Evolutionary conservation across 306 rosid species (phyloP).

Genomic region (Lablab purpureus): DNA sequence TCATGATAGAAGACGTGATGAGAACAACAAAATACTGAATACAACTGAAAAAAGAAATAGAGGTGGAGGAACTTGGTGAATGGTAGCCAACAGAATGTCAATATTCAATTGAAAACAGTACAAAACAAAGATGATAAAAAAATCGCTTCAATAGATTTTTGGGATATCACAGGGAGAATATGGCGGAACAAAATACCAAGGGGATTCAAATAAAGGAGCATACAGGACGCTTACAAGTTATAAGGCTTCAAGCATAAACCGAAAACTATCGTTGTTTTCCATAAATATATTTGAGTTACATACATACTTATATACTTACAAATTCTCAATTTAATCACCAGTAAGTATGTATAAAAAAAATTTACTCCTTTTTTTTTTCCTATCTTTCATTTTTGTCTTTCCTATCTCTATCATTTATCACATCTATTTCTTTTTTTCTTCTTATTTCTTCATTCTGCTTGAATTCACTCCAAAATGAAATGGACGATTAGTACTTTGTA

Average conservation of each 20-base stretch:
- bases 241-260: constrained; percentile 7
- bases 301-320: not conserved
- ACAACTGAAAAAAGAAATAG: constrained; percentile 19
- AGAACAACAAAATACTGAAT: constrained; percentile 22
- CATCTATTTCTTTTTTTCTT: not conserved
- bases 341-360: constrained; percentile 9
- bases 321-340: constrained; percentile 13
- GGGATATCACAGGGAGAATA: constrained; percentile 12
- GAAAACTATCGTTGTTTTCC: constrained; percentile 3
- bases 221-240: not conserved
- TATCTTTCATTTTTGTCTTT: not conserved
- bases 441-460: not conserved
- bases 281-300: not conserved
- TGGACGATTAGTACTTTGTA: not conserved
- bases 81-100: constrained; percentile 32
- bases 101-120: constrained; percentile 18
- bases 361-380: not conserved
- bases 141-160: constrained; percentile 28
- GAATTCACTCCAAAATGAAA: not conserved
- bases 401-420: not conserved
- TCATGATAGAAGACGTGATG: not conserved
- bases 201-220: not conserved
- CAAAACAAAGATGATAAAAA: constrained; percentile 22
- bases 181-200: constrained; percentile 17
- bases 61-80: constrained; percentile 15